A percentile compares a stretch with the other conserved stretches of the same genome.
phyloP scores from a whole-genome alignment of 768 basidiomycete genomes.

The Trametes punicea region DNA sequence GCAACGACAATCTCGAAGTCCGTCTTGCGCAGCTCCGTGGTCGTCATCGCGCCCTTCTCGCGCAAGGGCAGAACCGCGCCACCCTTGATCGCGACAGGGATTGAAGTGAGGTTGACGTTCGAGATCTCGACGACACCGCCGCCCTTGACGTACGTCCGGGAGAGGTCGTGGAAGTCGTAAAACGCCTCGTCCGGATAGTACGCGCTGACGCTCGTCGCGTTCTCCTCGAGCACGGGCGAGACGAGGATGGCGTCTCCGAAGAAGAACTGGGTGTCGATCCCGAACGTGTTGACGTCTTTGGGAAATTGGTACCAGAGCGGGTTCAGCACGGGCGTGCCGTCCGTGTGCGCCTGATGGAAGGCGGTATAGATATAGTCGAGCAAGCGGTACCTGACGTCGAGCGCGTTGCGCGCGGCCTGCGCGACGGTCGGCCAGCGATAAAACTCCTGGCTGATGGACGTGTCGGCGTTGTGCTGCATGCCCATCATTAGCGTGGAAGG shows the following conservation, averaged over 20 bases:
- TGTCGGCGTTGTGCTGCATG: constrained; percentile 51
- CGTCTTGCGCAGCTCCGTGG: constrained; percentile 46
- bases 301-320: constrained; percentile 70
- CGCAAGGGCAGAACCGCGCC: constrained; percentile 60
- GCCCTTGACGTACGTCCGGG: constrained; percentile 47
- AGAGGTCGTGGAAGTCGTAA: constrained; percentile 57
- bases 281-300: constrained; percentile 53
- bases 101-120: constrained; percentile 51
- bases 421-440: constrained; percentile 60
- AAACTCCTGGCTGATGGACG: constrained; percentile 59
- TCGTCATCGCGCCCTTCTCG: constrained; percentile 55
- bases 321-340: constrained; percentile 64
- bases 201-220: constrained; percentile 52
- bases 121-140: constrained; percentile 37
- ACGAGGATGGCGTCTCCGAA: constrained; percentile 66
- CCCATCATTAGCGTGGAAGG: neutral
- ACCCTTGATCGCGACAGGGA: constrained; percentile 61
- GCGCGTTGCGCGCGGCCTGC: constrained; percentile 54
- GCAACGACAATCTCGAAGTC: constrained; percentile 66
- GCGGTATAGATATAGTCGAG: constrained; percentile 72
- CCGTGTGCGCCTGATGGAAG: constrained; percentile 53
- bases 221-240: constrained; percentile 62
- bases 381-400: constrained; percentile 64
- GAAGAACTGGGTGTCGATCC: constrained; percentile 67
- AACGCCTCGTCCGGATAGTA: constrained; percentile 65